A percentile compares a stretch with the other conserved stretches of the same genome.
Evolutionary conservation across 352 stramenopile genomes (phyloP).

Genomic region (Globisporangium okanoganense): DNA sequence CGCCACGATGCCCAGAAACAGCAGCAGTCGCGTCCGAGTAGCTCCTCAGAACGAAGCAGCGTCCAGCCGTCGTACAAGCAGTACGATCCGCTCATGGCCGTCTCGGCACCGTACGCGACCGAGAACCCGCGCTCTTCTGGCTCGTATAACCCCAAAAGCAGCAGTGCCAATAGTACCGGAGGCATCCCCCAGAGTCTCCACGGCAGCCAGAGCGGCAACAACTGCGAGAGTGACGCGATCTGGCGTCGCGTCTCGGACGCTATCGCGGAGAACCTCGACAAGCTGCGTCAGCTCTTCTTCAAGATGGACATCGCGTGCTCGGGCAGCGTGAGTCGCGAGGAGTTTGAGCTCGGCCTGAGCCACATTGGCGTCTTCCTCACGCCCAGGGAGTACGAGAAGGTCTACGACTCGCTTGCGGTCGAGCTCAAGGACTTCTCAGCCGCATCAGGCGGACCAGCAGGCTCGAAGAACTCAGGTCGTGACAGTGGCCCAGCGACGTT

Average conservation of each 20-base stretch:
- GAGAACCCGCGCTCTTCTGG: slow-evolving; percentile 13
- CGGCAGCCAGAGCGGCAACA: neutral
- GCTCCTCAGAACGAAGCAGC: neutral
- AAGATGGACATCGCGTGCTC: slow-evolving; percentile 78
- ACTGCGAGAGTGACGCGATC: slow-evolving; percentile 42
- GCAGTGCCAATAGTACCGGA: too few relatives aligned
- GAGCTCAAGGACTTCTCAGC: slow-evolving; percentile 27
- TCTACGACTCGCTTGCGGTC: slow-evolving; percentile 48
- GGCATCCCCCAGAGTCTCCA: slow-evolving; percentile 10
- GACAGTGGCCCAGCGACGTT: slow-evolving; percentile 14
- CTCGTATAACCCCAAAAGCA: neutral
- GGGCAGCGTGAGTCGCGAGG: slow-evolving; percentile 53
- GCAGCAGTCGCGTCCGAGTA: slow-evolving; percentile 9
- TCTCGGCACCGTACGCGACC: slow-evolving; percentile 56
- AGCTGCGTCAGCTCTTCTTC: slow-evolving; percentile 70
- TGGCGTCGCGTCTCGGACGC: slow-evolving; percentile 54
- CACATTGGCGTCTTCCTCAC: slow-evolving; percentile 77
- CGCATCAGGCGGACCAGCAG: neutral
- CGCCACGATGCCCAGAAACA: slow-evolving; percentile 39
- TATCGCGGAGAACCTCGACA: slow-evolving; percentile 51
- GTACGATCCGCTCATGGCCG: neutral
- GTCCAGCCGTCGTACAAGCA: neutral
- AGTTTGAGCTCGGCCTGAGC: slow-evolving; percentile 65
- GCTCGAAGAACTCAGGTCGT: slow-evolving; percentile 9
- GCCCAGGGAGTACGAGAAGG: slow-evolving; percentile 52